A percentile compares a stretch with the other conserved stretches of the same genome.
Evolutionary conservation across 2,329 filamentous ascomycete species (phyloP).

Genomic region (Alternaria tenuissima): DNA sequence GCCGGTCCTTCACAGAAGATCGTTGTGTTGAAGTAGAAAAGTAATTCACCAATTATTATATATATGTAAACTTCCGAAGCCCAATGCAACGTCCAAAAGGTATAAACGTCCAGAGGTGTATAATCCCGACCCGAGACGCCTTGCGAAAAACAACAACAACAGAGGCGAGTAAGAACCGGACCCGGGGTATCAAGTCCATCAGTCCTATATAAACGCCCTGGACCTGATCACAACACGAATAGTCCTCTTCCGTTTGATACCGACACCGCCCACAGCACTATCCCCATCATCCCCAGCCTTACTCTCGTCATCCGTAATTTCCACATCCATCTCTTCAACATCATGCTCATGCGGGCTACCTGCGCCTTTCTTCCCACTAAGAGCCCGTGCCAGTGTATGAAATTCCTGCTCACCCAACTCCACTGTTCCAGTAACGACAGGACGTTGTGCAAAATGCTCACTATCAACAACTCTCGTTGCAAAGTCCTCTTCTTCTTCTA

Average conservation of each 20-base stretch:
- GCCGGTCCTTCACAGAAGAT: background rate
- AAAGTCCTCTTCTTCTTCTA: slow-evolving; percentile 39
- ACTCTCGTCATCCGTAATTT: slow-evolving; percentile 30
- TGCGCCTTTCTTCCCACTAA: slow-evolving; percentile 1
- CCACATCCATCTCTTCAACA: slow-evolving; percentile 29
- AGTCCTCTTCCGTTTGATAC: slow-evolving; percentile 39
- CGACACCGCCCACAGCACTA: slow-evolving; percentile 30
- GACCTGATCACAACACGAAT: slow-evolving; percentile 45
- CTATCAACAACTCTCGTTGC: slow-evolving; percentile 23
- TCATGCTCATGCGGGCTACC: slow-evolving; percentile 1
- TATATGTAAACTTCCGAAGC: background rate
- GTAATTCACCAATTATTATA: background rate
- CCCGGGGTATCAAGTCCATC: slow-evolving; percentile 2
- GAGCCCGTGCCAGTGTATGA: slow-evolving; percentile 4
- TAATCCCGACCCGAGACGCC: background rate
- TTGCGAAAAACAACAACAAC: background rate
- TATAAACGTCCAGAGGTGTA: background rate
- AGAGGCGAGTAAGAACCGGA: background rate
- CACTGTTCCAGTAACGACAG: slow-evolving; percentile 18
- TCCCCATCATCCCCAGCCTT: slow-evolving; percentile 24
- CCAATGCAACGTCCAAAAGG: background rate
- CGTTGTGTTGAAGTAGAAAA: background rate
- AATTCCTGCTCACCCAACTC: slow-evolving; percentile 20
- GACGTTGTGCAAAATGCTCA: background rate
- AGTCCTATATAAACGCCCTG: slow-evolving; percentile 44